phyloP scores from a whole-genome alignment of 73 alveolate genomes.

The Paramecium primaurelia region DNA sequence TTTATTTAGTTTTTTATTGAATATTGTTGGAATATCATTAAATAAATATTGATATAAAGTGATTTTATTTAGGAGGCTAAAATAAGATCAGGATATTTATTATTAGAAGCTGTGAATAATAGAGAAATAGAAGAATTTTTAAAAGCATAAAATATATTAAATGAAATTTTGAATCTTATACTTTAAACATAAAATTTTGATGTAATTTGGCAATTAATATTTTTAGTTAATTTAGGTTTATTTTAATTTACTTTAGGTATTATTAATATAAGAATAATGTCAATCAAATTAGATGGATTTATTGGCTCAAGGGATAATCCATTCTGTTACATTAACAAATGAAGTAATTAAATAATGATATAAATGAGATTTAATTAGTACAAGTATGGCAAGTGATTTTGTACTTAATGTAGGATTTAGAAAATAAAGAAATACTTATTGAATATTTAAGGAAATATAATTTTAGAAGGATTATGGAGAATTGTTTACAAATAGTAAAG shows the following conservation, averaged over 20 bases:
- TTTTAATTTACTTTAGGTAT: not conserved
- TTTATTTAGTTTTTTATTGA: not conserved
- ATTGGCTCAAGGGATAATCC: not conserved
- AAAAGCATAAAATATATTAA: not conserved
- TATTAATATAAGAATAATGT: not conserved
- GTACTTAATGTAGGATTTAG: not conserved
- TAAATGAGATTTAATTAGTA: not conserved
- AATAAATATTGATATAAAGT: not conserved
- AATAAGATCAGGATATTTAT: not conserved
- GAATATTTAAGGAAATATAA: not conserved
- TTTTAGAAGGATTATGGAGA: not conserved
- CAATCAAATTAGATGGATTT: not conserved
- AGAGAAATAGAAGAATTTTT: not conserved
- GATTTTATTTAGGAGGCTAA: not conserved
- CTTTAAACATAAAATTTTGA: not conserved
- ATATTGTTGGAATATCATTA: not conserved
- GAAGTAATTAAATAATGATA: not conserved
- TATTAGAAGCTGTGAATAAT: not conserved
- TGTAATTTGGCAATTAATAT: not conserved
- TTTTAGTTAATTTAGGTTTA: not conserved
- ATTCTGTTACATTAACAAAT: not conserved
- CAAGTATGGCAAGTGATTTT: not conserved
- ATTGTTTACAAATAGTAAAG: not conserved
- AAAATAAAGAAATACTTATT: not conserved
- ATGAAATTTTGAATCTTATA: not conserved